Base-by-base conservation (phyloP, 148 eudicot genomes). In the Rhododendron kiyosumense region DNA sequence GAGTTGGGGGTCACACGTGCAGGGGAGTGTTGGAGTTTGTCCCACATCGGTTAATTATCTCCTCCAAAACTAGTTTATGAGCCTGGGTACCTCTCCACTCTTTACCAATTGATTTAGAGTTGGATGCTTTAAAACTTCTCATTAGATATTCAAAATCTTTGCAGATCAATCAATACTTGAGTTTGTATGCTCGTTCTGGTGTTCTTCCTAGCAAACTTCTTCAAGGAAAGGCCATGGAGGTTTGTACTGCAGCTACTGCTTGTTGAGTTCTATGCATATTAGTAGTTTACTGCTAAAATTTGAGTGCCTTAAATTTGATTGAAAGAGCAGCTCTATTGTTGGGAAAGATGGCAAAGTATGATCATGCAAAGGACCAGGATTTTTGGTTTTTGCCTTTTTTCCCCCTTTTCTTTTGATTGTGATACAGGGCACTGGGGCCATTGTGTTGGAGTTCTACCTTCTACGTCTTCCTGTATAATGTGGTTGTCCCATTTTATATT, bases 141-240 rank as follows among this genome's bases (percentile, higher is more conserved):
- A 36, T 83, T 67, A 10, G 74, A 54, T 76, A 73, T 67, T 89
- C 89, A 48, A 30, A 69, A 36, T 20, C 67, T 67, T 34, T 90
- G 93, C 97, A 96, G 99, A 93, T 96, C 41, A 92, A 88, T 89
- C 94, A 96, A 67, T 96, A 95, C 86, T 88, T 96, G 36, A 89
- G 88, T 86, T 84, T 93, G 84, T 92, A 88, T 86, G 74, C 88
- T 81, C 93, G 91, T 45, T 89, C 83, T 88, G 96, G 97, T 74
- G 81, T 92, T 84, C 97, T 90, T 78, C 98, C 99, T 22, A 96
- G 98, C 92, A 87, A 91, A 87, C 90, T 93, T 84, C 91, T 95
- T 89, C 93, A 91, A 86, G 97, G 88, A 85, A 93, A 87, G 86
- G 85, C 92, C 79, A 91, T 92, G 87, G 94, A 96, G 98, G 98